These are phyloP conservation scores for Talaromyces sp. DNA, from an alignment of 2,329 filamentous ascomycete genomes.

Conservation along the genomic window DNA sequence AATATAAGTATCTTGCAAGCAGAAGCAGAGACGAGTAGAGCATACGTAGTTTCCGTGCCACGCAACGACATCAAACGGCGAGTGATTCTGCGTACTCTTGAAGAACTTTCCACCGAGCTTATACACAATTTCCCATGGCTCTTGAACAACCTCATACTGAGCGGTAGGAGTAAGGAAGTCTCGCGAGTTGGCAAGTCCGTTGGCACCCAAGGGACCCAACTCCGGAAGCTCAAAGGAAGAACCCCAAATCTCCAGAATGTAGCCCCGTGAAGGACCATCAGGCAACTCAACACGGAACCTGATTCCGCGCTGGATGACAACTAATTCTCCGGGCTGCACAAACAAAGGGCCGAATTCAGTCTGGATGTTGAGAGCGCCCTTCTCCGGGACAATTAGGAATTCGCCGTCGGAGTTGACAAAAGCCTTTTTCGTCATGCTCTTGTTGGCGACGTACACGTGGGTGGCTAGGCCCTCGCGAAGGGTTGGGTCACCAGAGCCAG, in stretches of 20 bases:
- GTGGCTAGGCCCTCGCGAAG: slow-evolving; percentile 56
- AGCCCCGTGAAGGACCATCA: slow-evolving; percentile 60
- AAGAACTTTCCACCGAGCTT: slow-evolving; percentile 63
- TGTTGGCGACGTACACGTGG: slow-evolving; percentile 55
- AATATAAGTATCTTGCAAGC: neutral
- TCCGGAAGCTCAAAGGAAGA: slow-evolving; percentile 64
- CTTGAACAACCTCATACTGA: slow-evolving; percentile 54
- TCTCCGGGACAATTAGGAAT: slow-evolving; percentile 61
- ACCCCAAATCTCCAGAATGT: slow-evolving; percentile 65
- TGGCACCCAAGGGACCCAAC: slow-evolving; percentile 63
- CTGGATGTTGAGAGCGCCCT: slow-evolving; percentile 63
- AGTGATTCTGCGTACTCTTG: slow-evolving; percentile 59
- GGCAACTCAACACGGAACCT: slow-evolving; percentile 60
- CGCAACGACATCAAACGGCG: slow-evolving; percentile 67
- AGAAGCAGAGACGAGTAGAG: neutral
- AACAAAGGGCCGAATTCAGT: slow-evolving; percentile 64
- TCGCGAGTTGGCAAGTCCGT: slow-evolving; percentile 61
- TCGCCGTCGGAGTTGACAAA: slow-evolving; percentile 65
- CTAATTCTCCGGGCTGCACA: slow-evolving; percentile 66
- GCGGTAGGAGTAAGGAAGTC: slow-evolving; percentile 65
- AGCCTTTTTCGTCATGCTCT: slow-evolving; percentile 55
- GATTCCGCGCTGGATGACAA: slow-evolving; percentile 64
- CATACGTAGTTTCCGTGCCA: slow-evolving; percentile 65
- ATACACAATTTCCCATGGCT: slow-evolving; percentile 56
- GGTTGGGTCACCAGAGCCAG: slow-evolving; percentile 55